Percentiles rank a stretch among this genome's conserved stretches.
Evolutionary conservation across 257 asterid genomes (phyloP).

Genomic region (Cinchona pubescens): DNA sequence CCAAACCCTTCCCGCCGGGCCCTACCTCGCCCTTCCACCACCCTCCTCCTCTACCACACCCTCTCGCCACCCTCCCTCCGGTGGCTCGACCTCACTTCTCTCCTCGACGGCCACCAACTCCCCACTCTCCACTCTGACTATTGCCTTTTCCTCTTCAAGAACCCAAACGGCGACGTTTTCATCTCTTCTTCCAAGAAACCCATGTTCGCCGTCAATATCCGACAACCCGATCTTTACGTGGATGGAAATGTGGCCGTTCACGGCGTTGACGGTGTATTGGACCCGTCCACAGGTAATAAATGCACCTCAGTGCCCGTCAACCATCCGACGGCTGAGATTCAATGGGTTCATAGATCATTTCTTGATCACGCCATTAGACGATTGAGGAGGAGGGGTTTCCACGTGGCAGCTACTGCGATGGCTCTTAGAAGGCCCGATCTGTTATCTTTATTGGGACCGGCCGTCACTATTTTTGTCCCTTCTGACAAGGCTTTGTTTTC

Average conservation of each 20-base stretch:
- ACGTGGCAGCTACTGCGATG: slow-evolving; percentile 58
- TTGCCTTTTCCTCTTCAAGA: slow-evolving; percentile 51
- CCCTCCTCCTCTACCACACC: slow-evolving; percentile 64
- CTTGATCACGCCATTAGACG: slow-evolving; percentile 56
- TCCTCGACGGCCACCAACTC: slow-evolving; percentile 40
- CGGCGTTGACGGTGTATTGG: slow-evolving; percentile 62
- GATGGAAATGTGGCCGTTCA: slow-evolving; percentile 55
- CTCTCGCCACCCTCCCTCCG: slow-evolving; percentile 49
- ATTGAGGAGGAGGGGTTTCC: slow-evolving; percentile 51
- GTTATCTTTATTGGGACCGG: slow-evolving; percentile 36
- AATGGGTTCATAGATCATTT: slow-evolving; percentile 29
- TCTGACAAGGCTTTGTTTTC: slow-evolving; percentile 51
- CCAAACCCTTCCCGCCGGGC: slow-evolving; percentile 35
- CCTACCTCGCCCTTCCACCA: slow-evolving; percentile 53
- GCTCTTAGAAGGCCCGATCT: slow-evolving; percentile 38
- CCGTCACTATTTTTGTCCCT: slow-evolving; percentile 56
- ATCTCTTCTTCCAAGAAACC: slow-evolving; percentile 48
- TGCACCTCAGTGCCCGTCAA: slow-evolving; percentile 31
- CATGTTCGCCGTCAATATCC: slow-evolving; percentile 38
- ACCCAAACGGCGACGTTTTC: slow-evolving; percentile 28
- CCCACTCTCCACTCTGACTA: slow-evolving; percentile 43
- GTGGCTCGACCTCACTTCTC: slow-evolving; percentile 39
- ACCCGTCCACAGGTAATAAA: slow-evolving; percentile 42
- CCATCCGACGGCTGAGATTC: slow-evolving; percentile 22
- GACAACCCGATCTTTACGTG: slow-evolving; percentile 66